phyloP scores from a whole-genome alignment of 164 flowering plant species.

The Liriodendron chinense region DNA sequence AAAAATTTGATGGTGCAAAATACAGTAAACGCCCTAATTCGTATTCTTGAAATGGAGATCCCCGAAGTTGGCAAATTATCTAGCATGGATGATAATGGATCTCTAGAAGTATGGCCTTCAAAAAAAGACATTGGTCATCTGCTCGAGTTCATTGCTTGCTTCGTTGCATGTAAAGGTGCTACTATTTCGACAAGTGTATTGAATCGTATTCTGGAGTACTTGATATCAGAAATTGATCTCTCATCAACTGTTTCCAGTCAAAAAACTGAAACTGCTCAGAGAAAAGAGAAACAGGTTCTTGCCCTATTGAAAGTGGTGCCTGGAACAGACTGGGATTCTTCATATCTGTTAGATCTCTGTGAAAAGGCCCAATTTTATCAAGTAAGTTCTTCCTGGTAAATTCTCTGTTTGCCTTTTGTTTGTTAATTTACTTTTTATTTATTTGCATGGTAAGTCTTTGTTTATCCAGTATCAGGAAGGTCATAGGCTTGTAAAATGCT shows the following conservation, averaged over 20 bases:
- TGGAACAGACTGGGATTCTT: constrained; percentile 63
- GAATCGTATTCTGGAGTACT: constrained; percentile 61
- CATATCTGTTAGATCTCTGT: constrained; percentile 62
- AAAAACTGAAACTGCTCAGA: constrained; percentile 27
- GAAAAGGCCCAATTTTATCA: constrained; percentile 70
- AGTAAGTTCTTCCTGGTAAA: constrained; percentile 38
- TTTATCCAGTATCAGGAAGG: constrained; percentile 4
- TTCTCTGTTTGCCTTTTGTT: not conserved
- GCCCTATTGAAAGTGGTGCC: constrained; percentile 68
- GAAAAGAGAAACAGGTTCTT: constrained; percentile 78
- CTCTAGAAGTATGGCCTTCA: constrained; percentile 67
- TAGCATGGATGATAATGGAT: constrained; percentile 27
- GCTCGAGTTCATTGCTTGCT: constrained; percentile 72
- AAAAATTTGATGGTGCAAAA: constrained; percentile 48
- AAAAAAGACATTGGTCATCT: constrained; percentile 57
- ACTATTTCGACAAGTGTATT: constrained; percentile 49
- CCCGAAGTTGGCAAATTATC: constrained; percentile 27
- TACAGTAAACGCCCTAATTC: constrained; percentile 56
- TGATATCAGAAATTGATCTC: constrained; percentile 44
- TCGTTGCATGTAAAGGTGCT: constrained; percentile 57
- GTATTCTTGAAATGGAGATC: constrained; percentile 44
- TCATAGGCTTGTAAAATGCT: not conserved
- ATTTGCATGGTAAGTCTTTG: not conserved
- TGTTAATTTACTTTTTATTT: too few relatives aligned
- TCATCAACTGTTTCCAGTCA: constrained; percentile 20